Evolutionary conservation across 2,329 filamentous ascomycete genomes (phyloP).

Genomic region (Didymella glomerata): DNA sequence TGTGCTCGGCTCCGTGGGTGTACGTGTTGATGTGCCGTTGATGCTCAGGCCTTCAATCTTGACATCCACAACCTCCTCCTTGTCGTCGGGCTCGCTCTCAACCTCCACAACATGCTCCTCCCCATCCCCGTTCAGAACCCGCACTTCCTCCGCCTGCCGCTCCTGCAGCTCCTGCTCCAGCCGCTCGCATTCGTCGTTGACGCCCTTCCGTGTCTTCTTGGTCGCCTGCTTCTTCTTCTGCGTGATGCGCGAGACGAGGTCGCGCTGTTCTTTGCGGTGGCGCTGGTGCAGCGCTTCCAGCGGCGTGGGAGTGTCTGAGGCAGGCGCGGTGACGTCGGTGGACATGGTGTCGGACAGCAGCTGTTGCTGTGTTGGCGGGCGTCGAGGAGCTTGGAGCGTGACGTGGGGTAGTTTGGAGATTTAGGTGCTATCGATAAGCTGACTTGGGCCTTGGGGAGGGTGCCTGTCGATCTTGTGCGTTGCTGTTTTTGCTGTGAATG

Average conservation of each 20-base stretch:
- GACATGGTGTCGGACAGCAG: slow-evolving; percentile 14
- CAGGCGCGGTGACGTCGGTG: slow-evolving; percentile 16
- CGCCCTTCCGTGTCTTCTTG: slow-evolving; percentile 73
- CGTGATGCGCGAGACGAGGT: slow-evolving; percentile 84
- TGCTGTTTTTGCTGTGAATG: too few relatives aligned
- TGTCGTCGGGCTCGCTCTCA: slow-evolving; percentile 9
- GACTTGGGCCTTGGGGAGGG: too few relatives aligned
- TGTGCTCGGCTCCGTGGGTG: neutral
- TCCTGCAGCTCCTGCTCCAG: slow-evolving; percentile 65
- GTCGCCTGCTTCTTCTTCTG: slow-evolving; percentile 97
- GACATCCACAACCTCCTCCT: neutral
- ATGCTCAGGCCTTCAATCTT: slow-evolving; percentile 21
- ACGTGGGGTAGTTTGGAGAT: slow-evolving; percentile 1
- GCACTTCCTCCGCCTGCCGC: slow-evolving; percentile 61
- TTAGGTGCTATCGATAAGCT: too few relatives aligned
- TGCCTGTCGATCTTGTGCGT: too few relatives aligned
- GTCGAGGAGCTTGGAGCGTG: neutral
- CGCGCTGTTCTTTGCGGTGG: slow-evolving; percentile 87
- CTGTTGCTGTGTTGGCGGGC: slow-evolving; percentile 6
- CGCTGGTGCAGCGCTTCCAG: slow-evolving; percentile 81
- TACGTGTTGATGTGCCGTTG: neutral
- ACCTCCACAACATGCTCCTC: slow-evolving; percentile 19
- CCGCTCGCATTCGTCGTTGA: slow-evolving; percentile 69
- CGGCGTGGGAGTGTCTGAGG: slow-evolving; percentile 31
- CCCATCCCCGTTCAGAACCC: slow-evolving; percentile 48